Evolutionary conservation across 768 basidiomycete species (phyloP).

Genomic region (Boletus huronensis): DNA sequence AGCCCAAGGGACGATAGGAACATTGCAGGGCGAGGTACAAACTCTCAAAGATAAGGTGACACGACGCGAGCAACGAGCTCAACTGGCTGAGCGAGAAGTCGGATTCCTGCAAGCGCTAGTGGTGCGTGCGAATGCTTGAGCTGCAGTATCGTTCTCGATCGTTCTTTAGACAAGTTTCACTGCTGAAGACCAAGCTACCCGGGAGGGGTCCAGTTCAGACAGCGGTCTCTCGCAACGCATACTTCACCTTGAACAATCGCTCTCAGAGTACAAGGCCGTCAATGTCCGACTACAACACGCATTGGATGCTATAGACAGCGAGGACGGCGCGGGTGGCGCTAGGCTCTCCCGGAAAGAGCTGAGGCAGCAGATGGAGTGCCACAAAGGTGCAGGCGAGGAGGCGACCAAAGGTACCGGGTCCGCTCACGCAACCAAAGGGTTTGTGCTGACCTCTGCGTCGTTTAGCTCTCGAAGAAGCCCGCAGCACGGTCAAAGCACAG

Average conservation of each 20-base stretch:
- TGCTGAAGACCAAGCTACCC: slow-evolving; percentile 48
- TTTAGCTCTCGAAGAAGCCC: slow-evolving; percentile 45
- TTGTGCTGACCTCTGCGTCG: neutral
- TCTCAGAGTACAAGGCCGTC: slow-evolving; percentile 53
- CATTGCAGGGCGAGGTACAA: slow-evolving; percentile 37
- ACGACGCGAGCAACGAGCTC: slow-evolving; percentile 38
- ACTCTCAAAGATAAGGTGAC: slow-evolving; percentile 37
- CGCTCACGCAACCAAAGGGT: neutral
- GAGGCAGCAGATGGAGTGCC: slow-evolving; percentile 36
- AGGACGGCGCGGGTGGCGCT: slow-evolving; percentile 22
- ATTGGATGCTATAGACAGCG: slow-evolving; percentile 44
- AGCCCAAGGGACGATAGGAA: slow-evolving; percentile 30
- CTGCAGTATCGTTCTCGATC: neutral
- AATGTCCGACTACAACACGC: slow-evolving; percentile 46
- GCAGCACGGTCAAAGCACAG: slow-evolving; percentile 35
- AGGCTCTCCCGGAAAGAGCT: slow-evolving; percentile 36
- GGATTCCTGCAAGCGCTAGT: slow-evolving; percentile 65
- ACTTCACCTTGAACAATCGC: slow-evolving; percentile 51
- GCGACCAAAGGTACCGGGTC: slow-evolving; percentile 40
- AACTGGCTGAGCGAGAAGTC: slow-evolving; percentile 56
- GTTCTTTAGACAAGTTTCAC: slow-evolving; percentile 54
- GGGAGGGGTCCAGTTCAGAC: slow-evolving; percentile 25
- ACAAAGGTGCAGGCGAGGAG: slow-evolving; percentile 36
- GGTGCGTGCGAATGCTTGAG: slow-evolving; percentile 37
- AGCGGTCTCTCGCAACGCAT: slow-evolving; percentile 42